Evolutionary conservation across 2,329 filamentous ascomycete genomes (phyloP).

Genomic region (Trichoderma lentiforme): DNA sequence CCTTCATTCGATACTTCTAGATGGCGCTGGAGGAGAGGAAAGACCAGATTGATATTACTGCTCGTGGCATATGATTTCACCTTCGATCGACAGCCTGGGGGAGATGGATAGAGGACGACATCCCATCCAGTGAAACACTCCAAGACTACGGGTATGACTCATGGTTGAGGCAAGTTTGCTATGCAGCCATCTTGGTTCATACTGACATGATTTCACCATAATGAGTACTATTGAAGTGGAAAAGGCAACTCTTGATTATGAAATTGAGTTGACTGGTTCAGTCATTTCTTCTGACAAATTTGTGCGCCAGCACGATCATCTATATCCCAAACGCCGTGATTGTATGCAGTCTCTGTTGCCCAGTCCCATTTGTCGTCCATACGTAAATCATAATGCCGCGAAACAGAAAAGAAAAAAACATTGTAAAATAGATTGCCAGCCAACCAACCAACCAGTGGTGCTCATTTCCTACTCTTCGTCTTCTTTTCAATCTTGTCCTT

Average conservation of each 20-base stretch:
- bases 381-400: not conserved
- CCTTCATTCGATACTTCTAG: constrained; percentile 9
- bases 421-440: not conserved
- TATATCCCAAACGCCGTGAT: constrained; percentile 3
- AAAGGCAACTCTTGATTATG: not conserved
- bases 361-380: not conserved
- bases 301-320: not conserved
- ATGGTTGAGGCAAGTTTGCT: not conserved
- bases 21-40: not conserved
- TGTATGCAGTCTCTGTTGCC: constrained; percentile 1
- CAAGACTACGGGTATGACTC: not conserved
- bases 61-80: not conserved
- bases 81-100: not conserved
- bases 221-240: not conserved
- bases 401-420: not conserved
- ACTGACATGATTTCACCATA: not conserved
- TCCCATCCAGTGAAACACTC: not conserved
- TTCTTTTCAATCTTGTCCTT: constrained; percentile 47
- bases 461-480: constrained; percentile 32
- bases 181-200: not conserved
- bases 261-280: not conserved
- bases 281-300: not conserved
- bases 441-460: not conserved
- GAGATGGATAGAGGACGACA: not conserved
- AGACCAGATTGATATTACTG: constrained; percentile 1